Evolutionary conservation across 2,329 filamentous ascomycete species (phyloP).

Genomic region (Trichoderma sp.): DNA sequence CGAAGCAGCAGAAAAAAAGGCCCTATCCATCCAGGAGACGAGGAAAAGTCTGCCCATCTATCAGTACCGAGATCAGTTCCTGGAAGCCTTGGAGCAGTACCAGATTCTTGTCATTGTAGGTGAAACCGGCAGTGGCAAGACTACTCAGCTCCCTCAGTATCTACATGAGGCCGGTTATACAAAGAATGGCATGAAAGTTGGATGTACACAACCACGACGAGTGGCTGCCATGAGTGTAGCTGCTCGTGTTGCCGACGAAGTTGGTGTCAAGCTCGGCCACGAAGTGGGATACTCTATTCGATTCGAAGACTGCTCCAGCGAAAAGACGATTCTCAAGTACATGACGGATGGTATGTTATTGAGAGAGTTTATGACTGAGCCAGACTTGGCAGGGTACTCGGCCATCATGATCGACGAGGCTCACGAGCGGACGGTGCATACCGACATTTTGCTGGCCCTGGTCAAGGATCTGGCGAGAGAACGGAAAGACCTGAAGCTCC

Average conservation of each 20-base stretch:
- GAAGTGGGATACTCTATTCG: slow-evolving; percentile 94
- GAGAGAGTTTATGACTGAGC: slow-evolving; percentile 85
- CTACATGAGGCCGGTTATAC: slow-evolving; percentile 89
- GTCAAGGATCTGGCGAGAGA: slow-evolving; percentile 85
- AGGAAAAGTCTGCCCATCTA: slow-evolving; percentile 89
- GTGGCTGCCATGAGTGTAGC: slow-evolving; percentile 98
- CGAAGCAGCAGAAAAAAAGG: slow-evolving; percentile 84
- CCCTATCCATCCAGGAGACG: slow-evolving; percentile 84
- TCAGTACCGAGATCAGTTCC: slow-evolving; percentile 77
- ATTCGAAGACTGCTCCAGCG: slow-evolving; percentile 87
- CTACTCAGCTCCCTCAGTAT: slow-evolving; percentile 92
- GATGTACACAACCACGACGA: slow-evolving; percentile 89
- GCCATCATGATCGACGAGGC: slow-evolving; percentile 96
- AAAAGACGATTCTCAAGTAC: slow-evolving; percentile 90
- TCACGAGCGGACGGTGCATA: slow-evolving; percentile 88
- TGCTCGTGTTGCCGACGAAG: slow-evolving; percentile 91
- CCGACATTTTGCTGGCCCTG: slow-evolving; percentile 83
- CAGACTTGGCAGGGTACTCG: slow-evolving; percentile 76
- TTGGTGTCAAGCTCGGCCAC: slow-evolving; percentile 83
- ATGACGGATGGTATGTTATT: slow-evolving; percentile 97
- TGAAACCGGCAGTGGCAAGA: slow-evolving; percentile 94
- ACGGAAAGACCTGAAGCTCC: slow-evolving; percentile 78
- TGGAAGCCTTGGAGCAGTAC: slow-evolving; percentile 80
- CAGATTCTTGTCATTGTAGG: slow-evolving; percentile 91
- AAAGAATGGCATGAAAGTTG: slow-evolving; percentile 78